These are phyloP conservation scores for Phoma sp. DNA, from an alignment of 2,329 filamentous ascomycete genomes.

Conservation along the genomic window DNA sequence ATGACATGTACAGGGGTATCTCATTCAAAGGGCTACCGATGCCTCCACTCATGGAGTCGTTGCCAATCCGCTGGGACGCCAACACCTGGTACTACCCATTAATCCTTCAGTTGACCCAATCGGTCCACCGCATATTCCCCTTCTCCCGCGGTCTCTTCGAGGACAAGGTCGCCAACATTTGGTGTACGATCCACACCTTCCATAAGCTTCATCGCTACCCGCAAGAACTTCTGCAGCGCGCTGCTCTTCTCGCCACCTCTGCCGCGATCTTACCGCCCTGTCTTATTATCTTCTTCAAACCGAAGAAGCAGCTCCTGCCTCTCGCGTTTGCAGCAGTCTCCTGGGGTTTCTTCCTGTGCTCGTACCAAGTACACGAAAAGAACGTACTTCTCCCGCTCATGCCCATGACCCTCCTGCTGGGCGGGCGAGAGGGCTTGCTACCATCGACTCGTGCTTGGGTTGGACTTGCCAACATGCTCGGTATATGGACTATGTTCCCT, in stretches of 20 bases:
- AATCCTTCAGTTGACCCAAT: constrained; percentile 80
- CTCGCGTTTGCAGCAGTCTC: constrained; percentile 82
- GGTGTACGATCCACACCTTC: constrained; percentile 90
- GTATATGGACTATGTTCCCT: constrained; percentile 92
- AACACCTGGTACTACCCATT: constrained; percentile 76
- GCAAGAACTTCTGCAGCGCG: constrained; percentile 73
- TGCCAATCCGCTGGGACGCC: constrained; percentile 65
- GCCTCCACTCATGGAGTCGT: constrained; percentile 68
- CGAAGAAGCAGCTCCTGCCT: constrained; percentile 78
- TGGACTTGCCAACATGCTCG: constrained; percentile 91
- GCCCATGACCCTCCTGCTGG: constrained; percentile 89
- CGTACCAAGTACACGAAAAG: constrained; percentile 98
- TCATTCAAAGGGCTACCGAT: constrained; percentile 65
- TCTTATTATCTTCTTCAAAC: constrained; percentile 77
- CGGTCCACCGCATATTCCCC: constrained; percentile 91
- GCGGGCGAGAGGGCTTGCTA: constrained; percentile 77
- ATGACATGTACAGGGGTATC: constrained; percentile 71
- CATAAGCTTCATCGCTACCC: constrained; percentile 85
- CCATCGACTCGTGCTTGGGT: constrained; percentile 86
- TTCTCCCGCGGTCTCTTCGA: constrained; percentile 96
- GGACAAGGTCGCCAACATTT: constrained; percentile 98
- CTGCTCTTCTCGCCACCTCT: constrained; percentile 77
- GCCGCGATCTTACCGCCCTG: constrained; percentile 81
- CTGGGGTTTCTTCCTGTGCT: constrained; percentile 98
- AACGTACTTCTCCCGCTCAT: constrained; percentile 90